phyloP scores from a whole-genome alignment of 768 basidiomycete species.

The Boletus insuetus region DNA sequence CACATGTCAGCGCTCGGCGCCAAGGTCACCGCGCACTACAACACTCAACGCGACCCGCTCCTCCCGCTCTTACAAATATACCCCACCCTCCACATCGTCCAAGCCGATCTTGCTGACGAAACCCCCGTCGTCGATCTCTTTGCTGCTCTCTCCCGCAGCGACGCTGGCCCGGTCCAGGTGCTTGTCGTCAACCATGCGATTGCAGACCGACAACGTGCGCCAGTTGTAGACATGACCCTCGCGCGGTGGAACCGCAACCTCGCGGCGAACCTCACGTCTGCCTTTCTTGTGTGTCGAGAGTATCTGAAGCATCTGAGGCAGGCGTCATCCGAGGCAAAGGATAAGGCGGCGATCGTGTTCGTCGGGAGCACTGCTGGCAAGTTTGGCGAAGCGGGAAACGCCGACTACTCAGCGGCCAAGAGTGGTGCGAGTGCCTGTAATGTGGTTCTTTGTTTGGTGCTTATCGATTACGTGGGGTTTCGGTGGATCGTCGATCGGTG shows the following conservation, averaged over 20 bases:
- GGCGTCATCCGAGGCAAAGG: conserved; percentile 41
- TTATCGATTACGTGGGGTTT: too few species aligned
- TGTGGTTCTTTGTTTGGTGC: too few species aligned
- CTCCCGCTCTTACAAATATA: conserved; percentile 39
- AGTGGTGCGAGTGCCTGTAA: conserved; percentile 44
- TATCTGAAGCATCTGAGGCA: conserved; percentile 48
- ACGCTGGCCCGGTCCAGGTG: conserved; percentile 51
- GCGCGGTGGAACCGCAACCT: conserved; percentile 63
- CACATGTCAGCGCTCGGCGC: conserved; percentile 58
- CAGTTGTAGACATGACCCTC: conserved; percentile 56
- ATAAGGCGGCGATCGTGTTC: conserved; percentile 58
- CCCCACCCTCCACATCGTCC: conserved; percentile 35
- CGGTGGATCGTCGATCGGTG: too few species aligned
- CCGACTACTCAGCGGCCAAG: conserved; percentile 65
- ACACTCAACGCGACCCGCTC: conserved; percentile 48
- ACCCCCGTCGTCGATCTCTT: conserved; percentile 52
- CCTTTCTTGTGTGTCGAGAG: conserved; percentile 66
- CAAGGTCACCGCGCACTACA: conserved; percentile 70
- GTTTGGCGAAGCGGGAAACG: conserved; percentile 66
- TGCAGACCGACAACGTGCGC: conserved; percentile 42
- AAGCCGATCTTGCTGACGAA: conserved; percentile 61
- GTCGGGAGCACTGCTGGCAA: conserved; percentile 73
- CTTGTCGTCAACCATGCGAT: conserved; percentile 63
- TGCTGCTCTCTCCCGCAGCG: conserved; percentile 26
- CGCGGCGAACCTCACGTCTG: conserved; percentile 59